Conservation (phyloP, 495 filamentous ascomycete genomes). For the Bacidia gigantensis region DNA sequence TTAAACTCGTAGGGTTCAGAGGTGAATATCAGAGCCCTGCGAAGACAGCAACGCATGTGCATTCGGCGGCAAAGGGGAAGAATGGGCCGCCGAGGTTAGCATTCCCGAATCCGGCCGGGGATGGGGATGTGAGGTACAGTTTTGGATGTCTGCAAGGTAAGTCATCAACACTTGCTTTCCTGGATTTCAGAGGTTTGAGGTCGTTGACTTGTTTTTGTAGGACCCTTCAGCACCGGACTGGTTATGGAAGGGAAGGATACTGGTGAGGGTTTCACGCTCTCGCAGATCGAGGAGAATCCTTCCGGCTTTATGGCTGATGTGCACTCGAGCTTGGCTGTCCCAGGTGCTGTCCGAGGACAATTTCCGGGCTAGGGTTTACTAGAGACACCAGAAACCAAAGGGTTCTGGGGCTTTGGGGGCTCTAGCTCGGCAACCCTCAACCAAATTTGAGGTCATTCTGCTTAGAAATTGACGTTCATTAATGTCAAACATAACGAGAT, state of each 20-base stretch:
- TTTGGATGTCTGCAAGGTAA: constrained; percentile 23
- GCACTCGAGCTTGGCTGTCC: constrained; percentile 23
- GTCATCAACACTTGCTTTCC: not conserved
- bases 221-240: constrained; percentile 31
- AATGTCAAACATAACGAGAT: too few species aligned
- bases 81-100: constrained; percentile 27
- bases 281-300: constrained; percentile 25
- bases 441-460: too few species aligned
- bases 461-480: too few species aligned
- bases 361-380: constrained; percentile 4
- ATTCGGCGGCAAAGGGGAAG: constrained; percentile 24
- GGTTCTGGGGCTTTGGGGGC: too few species aligned
- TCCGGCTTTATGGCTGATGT: constrained; percentile 25
- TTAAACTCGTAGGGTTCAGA: constrained; percentile 23
- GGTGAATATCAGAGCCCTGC: constrained; percentile 26
- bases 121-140: constrained; percentile 18
- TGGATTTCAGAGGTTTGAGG: not conserved
- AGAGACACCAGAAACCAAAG: too few species aligned
- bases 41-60: constrained; percentile 30
- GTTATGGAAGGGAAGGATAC: constrained; percentile 21
- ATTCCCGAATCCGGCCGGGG: constrained; percentile 28
- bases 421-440: too few species aligned
- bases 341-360: constrained; percentile 26
- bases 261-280: constrained; percentile 25
- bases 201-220: constrained; percentile 7